Base-by-base conservation (phyloP, 2,329 filamentous ascomycete species). In the Cladophialophora carrionii region DNA sequence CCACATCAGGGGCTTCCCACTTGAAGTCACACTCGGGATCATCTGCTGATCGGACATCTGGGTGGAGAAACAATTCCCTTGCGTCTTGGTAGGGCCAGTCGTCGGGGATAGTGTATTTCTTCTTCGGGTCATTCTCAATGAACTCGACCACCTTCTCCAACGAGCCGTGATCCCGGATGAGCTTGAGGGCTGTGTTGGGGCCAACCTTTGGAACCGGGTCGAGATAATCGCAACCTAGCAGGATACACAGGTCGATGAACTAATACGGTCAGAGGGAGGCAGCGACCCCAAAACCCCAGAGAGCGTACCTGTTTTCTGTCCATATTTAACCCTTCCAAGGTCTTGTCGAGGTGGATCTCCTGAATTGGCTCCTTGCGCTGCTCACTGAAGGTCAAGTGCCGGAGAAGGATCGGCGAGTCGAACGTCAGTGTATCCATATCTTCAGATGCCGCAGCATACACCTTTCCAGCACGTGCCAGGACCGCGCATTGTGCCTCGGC, bases 391-490 rank as follows among this genome's bases (percentile, higher is more conserved):
- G 95, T 99, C 69, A 99, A 85, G 79, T 99, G 93, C 57, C 95
- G 86, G 69, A 99, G 81, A 54, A 99, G 81, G 65, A 99, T 93
- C 0, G 95, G 95, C 58, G 93, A 85, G 73, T 97, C 88, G 78
- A 99, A 99, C 74, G 94, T 98, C 62, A 99, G 82, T 0, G 95
- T 99, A 75, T 99, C 95, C 95, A 99, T 99, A 79, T 99, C 95
- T 79, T 99, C 95, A 70, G 91, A 96, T 2, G 95, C 95, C 22
- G 95, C 95, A 3, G 93, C 95, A 76, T 96, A 99, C 58, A 99
- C 95, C 80, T 98, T 98, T 43, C 92, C 94, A 4, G 91, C 93
- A 67, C 90, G 60, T 0, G 95, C 95, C 67, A 99, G 83, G 48
- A 89, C 90, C 2, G 95, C 95, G 76, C 95, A 99, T 77, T 99